These are phyloP conservation scores for Podila epigama DNA, from an alignment of 192 early-diverging fungal genomes.

Conservation along the genomic window DNA sequence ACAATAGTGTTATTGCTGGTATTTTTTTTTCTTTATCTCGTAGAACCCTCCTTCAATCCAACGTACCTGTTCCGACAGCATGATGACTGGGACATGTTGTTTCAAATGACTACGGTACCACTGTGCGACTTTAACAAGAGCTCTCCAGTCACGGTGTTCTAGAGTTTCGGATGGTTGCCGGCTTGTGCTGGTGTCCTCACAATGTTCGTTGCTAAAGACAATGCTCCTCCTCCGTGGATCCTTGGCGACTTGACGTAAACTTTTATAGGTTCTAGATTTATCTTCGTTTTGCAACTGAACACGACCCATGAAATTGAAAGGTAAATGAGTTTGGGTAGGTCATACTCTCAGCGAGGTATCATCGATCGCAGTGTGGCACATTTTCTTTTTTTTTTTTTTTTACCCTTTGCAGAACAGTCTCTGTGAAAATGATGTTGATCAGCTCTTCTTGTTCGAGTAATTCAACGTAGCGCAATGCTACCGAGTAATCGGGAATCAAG, in stretches of 20 bases:
- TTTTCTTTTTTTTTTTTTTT: not conserved
- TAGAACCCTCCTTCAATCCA: not conserved
- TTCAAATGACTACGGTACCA: constrained; percentile 70
- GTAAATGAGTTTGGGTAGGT: not conserved
- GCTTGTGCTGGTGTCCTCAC: constrained; percentile 49
- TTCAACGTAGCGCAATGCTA: constrained; percentile 68
- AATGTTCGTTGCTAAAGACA: constrained; percentile 77
- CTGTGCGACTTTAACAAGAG: constrained; percentile 55
- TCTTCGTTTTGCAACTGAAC: constrained; percentile 66
- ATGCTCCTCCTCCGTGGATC: constrained; percentile 63
- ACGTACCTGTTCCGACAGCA: constrained; percentile 55
- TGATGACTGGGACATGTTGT: constrained; percentile 40
- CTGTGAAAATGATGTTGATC: constrained; percentile 70
- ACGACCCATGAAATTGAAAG: not conserved
- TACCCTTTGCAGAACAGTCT: constrained; percentile 69
- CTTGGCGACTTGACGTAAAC: constrained; percentile 64
- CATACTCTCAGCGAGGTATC: no score
- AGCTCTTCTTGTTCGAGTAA: constrained; percentile 74
- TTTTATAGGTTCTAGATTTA: constrained; percentile 66
- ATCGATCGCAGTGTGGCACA: not conserved
- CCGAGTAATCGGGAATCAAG: constrained; percentile 62
- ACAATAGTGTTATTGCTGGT: no score
- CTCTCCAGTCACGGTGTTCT: constrained; percentile 61
- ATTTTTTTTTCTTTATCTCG: no score
- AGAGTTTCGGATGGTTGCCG: constrained; percentile 49